Percentiles rank a stretch among this genome's conserved stretches.
phyloP scores from a whole-genome alignment of 495 filamentous ascomycete species.

The Bryoglossum gracile region DNA sequence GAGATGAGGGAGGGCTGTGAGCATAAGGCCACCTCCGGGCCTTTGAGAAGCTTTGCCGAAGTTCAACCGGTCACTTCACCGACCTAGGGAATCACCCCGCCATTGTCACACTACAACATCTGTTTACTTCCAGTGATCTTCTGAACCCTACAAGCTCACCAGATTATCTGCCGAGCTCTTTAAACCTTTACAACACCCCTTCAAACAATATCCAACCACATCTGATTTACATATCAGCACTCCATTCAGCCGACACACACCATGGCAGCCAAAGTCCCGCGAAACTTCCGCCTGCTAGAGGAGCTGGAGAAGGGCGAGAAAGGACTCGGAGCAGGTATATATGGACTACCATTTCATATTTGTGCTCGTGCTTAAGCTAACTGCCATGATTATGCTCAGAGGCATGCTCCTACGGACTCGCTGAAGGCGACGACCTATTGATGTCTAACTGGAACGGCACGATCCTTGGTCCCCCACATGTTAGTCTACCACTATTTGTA shows the following conservation, averaged over 20 bases:
- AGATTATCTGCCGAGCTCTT: no score
- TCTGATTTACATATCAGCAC: background rate
- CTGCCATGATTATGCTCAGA: slow-evolving; percentile 42
- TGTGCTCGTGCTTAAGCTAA: background rate
- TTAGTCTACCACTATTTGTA: slow-evolving; percentile 37
- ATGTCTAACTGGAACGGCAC: slow-evolving; percentile 99
- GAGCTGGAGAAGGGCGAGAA: slow-evolving; percentile 99
- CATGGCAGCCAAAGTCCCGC: slow-evolving; percentile 80
- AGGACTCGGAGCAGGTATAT: slow-evolving; percentile 80
- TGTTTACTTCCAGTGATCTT: no score
- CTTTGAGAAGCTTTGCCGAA: slow-evolving; percentile 13
- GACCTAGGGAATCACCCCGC: no score
- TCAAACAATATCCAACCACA: background rate
- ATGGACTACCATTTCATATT: slow-evolving; percentile 1
- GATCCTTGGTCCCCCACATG: slow-evolving; percentile 93
- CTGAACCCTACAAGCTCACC: no score
- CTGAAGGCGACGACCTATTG: slow-evolving; percentile 88
- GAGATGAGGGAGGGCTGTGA: slow-evolving; percentile 1
- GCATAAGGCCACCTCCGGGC: no score
- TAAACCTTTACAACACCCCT: background rate
- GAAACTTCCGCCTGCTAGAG: slow-evolving; percentile 93
- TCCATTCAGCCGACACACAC: no score
- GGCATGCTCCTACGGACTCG: slow-evolving; percentile 93
- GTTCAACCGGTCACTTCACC: background rate
- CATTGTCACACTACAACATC: no score